phyloP scores from a whole-genome alignment of 2,329 filamentous ascomycete genomes.

The Eurotiales sp. region DNA sequence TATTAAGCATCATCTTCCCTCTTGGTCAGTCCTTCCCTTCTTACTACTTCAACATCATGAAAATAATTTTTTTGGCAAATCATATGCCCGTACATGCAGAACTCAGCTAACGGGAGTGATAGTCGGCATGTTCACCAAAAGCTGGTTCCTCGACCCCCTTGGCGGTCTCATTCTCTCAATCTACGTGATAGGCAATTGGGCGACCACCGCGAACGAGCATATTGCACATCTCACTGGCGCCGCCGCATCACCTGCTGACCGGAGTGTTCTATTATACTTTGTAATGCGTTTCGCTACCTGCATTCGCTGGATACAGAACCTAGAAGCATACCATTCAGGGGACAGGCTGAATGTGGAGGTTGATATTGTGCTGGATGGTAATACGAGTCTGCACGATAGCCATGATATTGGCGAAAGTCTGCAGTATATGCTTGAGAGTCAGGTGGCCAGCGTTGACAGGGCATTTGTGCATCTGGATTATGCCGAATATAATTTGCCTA shows the following conservation, averaged over 20 bases:
- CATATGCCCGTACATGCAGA: too few relatives aligned
- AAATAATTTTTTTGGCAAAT: too few relatives aligned
- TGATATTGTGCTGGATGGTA: conserved; percentile 58
- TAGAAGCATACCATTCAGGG: conserved; percentile 61
- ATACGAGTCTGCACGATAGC: conserved; percentile 52
- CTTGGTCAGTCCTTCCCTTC: conserved; percentile 42
- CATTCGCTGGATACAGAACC: conserved; percentile 64
- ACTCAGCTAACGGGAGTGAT: not conserved
- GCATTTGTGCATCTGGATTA: conserved; percentile 52
- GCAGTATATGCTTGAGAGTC: conserved; percentile 59
- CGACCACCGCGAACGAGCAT: conserved; percentile 58
- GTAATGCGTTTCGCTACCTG: conserved; percentile 91
- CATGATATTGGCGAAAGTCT: conserved; percentile 59
- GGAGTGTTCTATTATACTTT: conserved; percentile 82
- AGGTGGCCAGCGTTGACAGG: conserved; percentile 36
- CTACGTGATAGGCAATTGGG: conserved; percentile 60
- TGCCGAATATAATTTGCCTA: conserved; percentile 41
- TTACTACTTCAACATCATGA: too few relatives aligned
- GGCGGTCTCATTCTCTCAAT: conserved; percentile 60
- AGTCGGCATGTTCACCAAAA: conserved; percentile 35
- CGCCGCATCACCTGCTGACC: conserved; percentile 55
- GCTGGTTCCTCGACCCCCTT: conserved; percentile 60
- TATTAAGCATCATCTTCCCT: conserved; percentile 82
- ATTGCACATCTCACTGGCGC: conserved; percentile 61
- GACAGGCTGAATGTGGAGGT: conserved; percentile 62